Evolutionary conservation across 805 yeast species (phyloP), one percentile per base, ranked within the genome.

Genomic region (Saccharomycopsis selenospora): DNA sequence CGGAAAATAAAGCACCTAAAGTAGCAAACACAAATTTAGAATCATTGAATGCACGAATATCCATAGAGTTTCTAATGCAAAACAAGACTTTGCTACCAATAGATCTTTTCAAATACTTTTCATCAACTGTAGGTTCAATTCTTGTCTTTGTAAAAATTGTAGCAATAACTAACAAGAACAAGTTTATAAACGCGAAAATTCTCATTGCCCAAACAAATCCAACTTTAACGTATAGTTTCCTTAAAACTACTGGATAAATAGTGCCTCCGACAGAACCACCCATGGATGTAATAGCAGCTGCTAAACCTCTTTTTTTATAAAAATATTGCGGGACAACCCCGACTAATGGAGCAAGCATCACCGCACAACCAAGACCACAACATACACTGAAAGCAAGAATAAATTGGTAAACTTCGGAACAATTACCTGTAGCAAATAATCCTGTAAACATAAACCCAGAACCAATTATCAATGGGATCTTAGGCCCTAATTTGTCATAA

Each of bases 271-370:
- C 36, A 11, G 77, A 69, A 2, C 79, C 80, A 36, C 81, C 81
- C 22, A 69, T 66, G 4, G 74, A 67, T 0, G 77, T 70, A 2
- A 73, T 40, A 1, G 77, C 75, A 6, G 65, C 62, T 20, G 80
- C 82, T 46, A 69, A 63, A 2, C 84, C 88, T 57, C 87, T 67
- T 53, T 66, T 76, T 42, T 61, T 67, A 45, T 70, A 66, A 57
- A 82, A 82, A 76, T 85, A 82, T 54, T 82, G 88, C 25, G 80
- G 74, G 7, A 81, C 68, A 11, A 76, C 77, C 11, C 84, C 76
- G 5, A 82, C 63, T 29, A 76, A 61, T 1, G 87, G 86, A 20
- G 79, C 70, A 60, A 77, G 66, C 25, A 79, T 64, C 18, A 79
- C 60, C 1, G 82, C 82, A 45, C 72, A 70, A 0, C 85, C 86